phyloP scores from a whole-genome alignment of 345 rosid species.

The Leavenworthia alabamica region DNA sequence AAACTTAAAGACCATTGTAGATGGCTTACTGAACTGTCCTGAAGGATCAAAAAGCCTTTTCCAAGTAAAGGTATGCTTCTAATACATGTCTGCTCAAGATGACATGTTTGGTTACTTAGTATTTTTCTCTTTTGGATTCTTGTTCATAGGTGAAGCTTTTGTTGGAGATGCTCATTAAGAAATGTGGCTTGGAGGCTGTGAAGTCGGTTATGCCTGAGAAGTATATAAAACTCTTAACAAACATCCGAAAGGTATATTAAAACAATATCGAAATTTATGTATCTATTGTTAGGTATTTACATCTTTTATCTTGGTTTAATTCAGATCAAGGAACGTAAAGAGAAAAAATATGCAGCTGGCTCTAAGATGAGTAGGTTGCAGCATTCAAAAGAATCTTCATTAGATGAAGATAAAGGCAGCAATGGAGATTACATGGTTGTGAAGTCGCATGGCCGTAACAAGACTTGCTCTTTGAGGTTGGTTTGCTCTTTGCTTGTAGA shows the following conservation, averaged over 20 bases:
- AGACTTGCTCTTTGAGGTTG: conserved; percentile 46
- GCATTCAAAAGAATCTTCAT: conserved; percentile 65
- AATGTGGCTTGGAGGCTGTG: conserved; percentile 91
- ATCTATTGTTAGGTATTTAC: not conserved
- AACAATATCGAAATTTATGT: not conserved
- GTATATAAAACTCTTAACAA: conserved; percentile 88
- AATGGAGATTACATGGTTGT: conserved; percentile 48
- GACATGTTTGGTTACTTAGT: not conserved
- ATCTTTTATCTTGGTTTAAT: conserved; percentile 18
- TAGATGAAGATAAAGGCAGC: conserved; percentile 57
- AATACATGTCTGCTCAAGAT: not conserved
- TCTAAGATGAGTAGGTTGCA: conserved; percentile 63
- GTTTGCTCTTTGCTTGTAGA: conserved; percentile 18
- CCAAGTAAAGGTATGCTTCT: conserved; percentile 67
- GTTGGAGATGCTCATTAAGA: conserved; percentile 88
- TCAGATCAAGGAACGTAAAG: conserved; percentile 78
- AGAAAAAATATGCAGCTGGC: conserved; percentile 46
- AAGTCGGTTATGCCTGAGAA: conserved; percentile 96
- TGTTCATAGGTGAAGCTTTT: conserved; percentile 69
- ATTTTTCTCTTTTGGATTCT: not conserved
- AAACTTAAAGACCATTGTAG: conserved; percentile 66
- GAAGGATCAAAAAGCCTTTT: conserved; percentile 73
- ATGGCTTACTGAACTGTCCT: conserved; percentile 85
- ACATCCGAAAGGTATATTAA: conserved; percentile 81
- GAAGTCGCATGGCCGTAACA: conserved; percentile 41